A percentile compares a stretch with the other conserved stretches of the same genome.
These are phyloP conservation scores for Trichophyton equinum DNA, from an alignment of 2,329 filamentous ascomycete genomes.

Conservation along the genomic window DNA sequence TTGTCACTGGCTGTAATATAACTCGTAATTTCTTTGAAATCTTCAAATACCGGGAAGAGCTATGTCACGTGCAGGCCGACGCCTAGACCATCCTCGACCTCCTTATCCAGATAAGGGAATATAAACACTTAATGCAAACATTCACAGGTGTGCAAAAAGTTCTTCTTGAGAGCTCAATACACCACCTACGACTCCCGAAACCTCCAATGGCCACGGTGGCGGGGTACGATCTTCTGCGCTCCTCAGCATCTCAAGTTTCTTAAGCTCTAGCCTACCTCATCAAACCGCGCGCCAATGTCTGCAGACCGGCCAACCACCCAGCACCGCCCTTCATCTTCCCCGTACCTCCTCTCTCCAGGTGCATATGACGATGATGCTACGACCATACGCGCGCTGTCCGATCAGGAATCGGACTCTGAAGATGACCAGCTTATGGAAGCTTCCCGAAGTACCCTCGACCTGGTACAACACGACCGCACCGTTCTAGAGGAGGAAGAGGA, in stretches of 20 bases:
- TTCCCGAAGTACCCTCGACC: constrained; percentile 56
- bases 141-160: background rate
- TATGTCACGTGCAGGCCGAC: background rate
- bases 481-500: constrained; percentile 65
- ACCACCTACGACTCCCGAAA: background rate
- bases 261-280: background rate
- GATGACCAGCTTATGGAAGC: constrained; percentile 57
- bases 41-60: too few species aligned
- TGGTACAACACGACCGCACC: constrained; percentile 55
- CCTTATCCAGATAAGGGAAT: constrained; percentile 2
- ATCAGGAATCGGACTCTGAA: constrained; percentile 64
- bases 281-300: background rate
- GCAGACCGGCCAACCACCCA: background rate
- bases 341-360: constrained; percentile 48
- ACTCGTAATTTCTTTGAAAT: too few species aligned
- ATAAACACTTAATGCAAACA: background rate
- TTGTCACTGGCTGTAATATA: too few species aligned
- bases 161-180: background rate
- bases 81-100: background rate
- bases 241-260: background rate
- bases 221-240: background rate
- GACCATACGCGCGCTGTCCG: constrained; percentile 48
- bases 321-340: constrained; percentile 13
- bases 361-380: constrained; percentile 57
- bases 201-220: background rate